phyloP scores from a whole-genome alignment of 2,329 filamentous ascomycete genomes.

The Dactylonectria macrodidyma region DNA sequence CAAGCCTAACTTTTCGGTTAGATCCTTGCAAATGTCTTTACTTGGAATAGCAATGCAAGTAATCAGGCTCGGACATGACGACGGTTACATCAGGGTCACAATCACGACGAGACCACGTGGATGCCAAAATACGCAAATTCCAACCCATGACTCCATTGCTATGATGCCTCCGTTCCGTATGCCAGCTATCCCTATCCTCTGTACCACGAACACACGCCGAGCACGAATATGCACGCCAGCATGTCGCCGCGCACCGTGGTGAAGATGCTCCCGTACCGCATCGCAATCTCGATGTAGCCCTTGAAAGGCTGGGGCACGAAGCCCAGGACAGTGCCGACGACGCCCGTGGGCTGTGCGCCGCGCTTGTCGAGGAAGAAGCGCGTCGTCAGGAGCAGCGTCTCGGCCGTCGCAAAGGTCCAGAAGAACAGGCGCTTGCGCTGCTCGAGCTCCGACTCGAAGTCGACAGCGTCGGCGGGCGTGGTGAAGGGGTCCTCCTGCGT shows the following conservation, averaged over 20 bases:
- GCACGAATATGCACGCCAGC: conserved; percentile 82
- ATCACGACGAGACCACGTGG: neutral
- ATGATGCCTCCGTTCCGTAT: conserved; percentile 3
- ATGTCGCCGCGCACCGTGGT: conserved; percentile 80
- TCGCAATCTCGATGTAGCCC: conserved; percentile 72
- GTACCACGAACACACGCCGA: conserved; percentile 71
- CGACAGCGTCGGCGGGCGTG: conserved; percentile 41
- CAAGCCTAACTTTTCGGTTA: too few relatives aligned
- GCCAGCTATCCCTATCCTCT: conserved; percentile 40
- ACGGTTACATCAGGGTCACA: neutral
- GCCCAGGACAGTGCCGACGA: conserved; percentile 74
- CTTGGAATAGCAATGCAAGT: neutral
- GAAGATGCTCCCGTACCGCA: conserved; percentile 80
- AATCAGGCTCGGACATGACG: too few relatives aligned
- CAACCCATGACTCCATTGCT: conserved; percentile 19
- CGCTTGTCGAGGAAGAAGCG: conserved; percentile 80
- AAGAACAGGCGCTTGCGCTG: conserved; percentile 69
- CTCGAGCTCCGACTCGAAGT: conserved; percentile 50
- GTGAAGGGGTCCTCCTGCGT: conserved; percentile 42
- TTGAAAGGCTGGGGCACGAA: conserved; percentile 77
- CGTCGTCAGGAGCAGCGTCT: conserved; percentile 79
- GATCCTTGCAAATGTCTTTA: too few relatives aligned
- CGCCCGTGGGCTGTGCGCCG: conserved; percentile 69
- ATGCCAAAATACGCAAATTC: neutral
- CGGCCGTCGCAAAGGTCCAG: conserved; percentile 84